A percentile compares a stretch with the other conserved stretches of the same genome.
Evolutionary conservation across 1,284 basidiomycete species (phyloP).

Genomic region (Leccinum fallax): DNA sequence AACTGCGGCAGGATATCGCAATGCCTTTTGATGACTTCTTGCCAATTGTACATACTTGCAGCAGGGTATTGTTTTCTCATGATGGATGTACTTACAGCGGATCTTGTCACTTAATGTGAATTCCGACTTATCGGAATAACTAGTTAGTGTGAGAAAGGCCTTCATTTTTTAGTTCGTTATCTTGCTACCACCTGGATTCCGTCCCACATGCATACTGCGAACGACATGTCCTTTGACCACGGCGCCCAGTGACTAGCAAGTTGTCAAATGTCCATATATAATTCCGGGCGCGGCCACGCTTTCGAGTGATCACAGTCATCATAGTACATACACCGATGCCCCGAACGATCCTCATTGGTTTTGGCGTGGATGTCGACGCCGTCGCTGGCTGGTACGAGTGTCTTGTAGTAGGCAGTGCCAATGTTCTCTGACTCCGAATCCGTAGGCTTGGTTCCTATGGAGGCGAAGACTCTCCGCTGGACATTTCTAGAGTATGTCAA

Average conservation of each 20-base stretch:
- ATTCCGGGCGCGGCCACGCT: not conserved
- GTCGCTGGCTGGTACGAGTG: slow-evolving; percentile 59
- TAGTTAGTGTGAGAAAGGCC: not conserved
- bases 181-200: not conserved
- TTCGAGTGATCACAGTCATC: not conserved
- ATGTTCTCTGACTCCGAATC: slow-evolving; percentile 1
- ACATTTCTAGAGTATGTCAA: slow-evolving; percentile 52
- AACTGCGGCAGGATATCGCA: not conserved
- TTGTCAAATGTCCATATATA: slow-evolving; percentile 8
- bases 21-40: not conserved
- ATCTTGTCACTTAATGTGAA: not conserved
- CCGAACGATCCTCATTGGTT: slow-evolving; percentile 50
- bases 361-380: slow-evolving; percentile 66
- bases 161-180: not conserved
- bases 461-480: slow-evolving; percentile 64
- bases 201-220: slow-evolving; percentile 1
- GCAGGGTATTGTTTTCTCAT: not conserved
- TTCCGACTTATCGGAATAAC: not conserved
- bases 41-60: not conserved
- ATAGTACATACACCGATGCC: slow-evolving; percentile 36
- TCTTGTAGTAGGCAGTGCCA: not conserved
- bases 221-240: not conserved
- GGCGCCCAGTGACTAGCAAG: not conserved
- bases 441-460: slow-evolving; percentile 70
- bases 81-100: not conserved